A percentile compares a stretch with the other conserved stretches of the same genome.
phyloP scores from a whole-genome alignment of 2,329 filamentous ascomycete genomes.

The Neobulgaria alba region DNA sequence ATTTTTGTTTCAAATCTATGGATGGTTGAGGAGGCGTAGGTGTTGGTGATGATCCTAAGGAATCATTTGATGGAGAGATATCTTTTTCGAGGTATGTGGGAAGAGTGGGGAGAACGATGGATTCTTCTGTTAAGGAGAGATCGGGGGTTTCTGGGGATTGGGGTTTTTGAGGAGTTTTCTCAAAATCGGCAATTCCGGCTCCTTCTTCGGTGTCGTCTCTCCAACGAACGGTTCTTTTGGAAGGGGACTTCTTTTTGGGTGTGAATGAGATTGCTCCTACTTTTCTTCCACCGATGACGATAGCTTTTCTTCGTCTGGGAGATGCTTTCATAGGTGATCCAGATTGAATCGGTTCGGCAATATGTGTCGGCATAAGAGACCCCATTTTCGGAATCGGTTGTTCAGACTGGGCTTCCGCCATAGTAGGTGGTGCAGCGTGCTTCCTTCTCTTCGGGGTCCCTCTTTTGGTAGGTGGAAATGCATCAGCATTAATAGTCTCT shows the following conservation, averaged over 20 bases:
- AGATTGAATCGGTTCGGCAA: constrained; percentile 29
- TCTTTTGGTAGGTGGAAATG: constrained; percentile 59
- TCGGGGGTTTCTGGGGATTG: constrained; percentile 44
- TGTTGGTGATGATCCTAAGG: constrained; percentile 41
- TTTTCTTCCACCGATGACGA: constrained; percentile 56
- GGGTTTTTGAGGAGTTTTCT: constrained; percentile 74
- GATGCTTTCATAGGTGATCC: constrained; percentile 66
- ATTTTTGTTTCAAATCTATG: constrained; percentile 51
- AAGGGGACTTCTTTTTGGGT: constrained; percentile 65
- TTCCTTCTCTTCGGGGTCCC: constrained; percentile 74
- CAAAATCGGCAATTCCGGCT: constrained; percentile 79
- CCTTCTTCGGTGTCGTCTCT: constrained; percentile 84
- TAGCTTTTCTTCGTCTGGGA: constrained; percentile 69
- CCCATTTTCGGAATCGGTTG: constrained; percentile 31
- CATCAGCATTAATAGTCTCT: constrained; percentile 53
- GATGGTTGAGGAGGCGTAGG: constrained; percentile 49
- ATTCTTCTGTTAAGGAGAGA: constrained; percentile 40
- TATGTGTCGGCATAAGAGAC: constrained; percentile 29
- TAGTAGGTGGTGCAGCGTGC: constrained; percentile 25
- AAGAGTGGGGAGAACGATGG: constrained; percentile 36
- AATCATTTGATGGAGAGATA: constrained; percentile 31
- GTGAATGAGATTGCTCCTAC: constrained; percentile 74
- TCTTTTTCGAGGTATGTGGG: constrained; percentile 41
- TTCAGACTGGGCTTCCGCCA: constrained; percentile 7
- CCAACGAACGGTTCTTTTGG: constrained; percentile 80